phyloP scores from a whole-genome alignment of 148 eudicot species.

The Camellia sinensis region DNA sequence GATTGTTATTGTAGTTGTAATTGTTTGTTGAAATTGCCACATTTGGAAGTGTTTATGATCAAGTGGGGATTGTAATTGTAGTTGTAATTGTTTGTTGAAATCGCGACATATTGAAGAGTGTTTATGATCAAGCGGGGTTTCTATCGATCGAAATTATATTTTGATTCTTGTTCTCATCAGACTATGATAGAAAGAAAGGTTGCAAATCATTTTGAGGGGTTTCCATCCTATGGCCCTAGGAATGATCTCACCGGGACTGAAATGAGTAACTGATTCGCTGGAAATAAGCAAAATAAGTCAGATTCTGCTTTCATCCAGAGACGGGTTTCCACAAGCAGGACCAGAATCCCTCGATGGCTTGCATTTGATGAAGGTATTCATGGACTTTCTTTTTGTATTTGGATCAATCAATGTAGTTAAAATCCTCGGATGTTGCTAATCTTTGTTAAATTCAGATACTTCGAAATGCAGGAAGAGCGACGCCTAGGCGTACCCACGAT shows the following conservation, averaged over 20 bases:
- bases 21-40: conserved; percentile 3
- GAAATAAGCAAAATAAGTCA: conserved; percentile 52
- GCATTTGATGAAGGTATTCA: conserved; percentile 53
- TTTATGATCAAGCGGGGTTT: neutral
- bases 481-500: conserved; percentile 37
- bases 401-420: neutral
- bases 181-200: conserved; percentile 51
- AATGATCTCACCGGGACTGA: conserved; percentile 51
- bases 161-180: conserved; percentile 20
- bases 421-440: conserved; percentile 20
- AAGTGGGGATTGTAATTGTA: too few relatives aligned
- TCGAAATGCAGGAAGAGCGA: conserved; percentile 51
- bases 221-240: conserved; percentile 49
- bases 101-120: neutral
- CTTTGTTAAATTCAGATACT: conserved; percentile 45
- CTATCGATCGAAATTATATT: conserved; percentile 11
- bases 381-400: neutral
- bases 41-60: too few relatives aligned
- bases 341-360: conserved; percentile 48
- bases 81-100: too few relatives aligned
- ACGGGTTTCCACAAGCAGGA: conserved; percentile 36
- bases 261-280: conserved; percentile 39
- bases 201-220: conserved; percentile 50
- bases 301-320: conserved; percentile 56
- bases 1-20: neutral